A percentile compares a stretch with the other conserved stretches of the same genome.
phyloP scores from a whole-genome alignment of 805 yeast genomes.

The Candida sithepensis region DNA sequence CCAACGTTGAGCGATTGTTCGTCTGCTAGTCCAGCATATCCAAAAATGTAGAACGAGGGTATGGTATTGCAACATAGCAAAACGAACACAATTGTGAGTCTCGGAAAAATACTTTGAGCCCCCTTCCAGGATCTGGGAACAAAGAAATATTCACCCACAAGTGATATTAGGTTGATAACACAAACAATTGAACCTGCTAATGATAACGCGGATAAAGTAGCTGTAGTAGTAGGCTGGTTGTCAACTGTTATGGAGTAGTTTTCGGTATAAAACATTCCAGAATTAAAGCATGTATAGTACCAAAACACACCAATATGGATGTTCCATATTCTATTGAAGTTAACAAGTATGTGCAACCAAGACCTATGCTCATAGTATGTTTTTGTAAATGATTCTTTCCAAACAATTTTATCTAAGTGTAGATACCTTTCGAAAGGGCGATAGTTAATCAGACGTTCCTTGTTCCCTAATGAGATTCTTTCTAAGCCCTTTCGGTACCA shows the following conservation, averaged over 20 bases:
- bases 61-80: constrained; percentile 42
- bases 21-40: constrained; percentile 32
- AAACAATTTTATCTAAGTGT: constrained; percentile 49
- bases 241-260: constrained; percentile 50
- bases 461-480: constrained; percentile 44
- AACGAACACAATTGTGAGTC: constrained; percentile 40
- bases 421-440: constrained; percentile 55
- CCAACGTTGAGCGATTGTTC: constrained; percentile 35
- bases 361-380: constrained; percentile 72
- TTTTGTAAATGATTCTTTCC: constrained; percentile 69
- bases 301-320: constrained; percentile 72
- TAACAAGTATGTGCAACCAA: constrained; percentile 71
- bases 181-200: constrained; percentile 65
- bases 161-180: constrained; percentile 51
- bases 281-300: constrained; percentile 68
- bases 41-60: constrained; percentile 55
- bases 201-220: constrained; percentile 55
- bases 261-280: constrained; percentile 63
- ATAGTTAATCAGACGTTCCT: constrained; percentile 46
- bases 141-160: constrained; percentile 53
- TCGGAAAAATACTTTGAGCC: constrained; percentile 51
- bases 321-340: constrained; percentile 78
- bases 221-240: constrained; percentile 58
- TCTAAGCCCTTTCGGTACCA: constrained; percentile 77
- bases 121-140: constrained; percentile 77